Percentiles rank a stretch among this genome's conserved stretches.
Evolutionary conservation across 2,329 filamentous ascomycete genomes (phyloP).

Genomic region (Hypoxylon sp.): DNA sequence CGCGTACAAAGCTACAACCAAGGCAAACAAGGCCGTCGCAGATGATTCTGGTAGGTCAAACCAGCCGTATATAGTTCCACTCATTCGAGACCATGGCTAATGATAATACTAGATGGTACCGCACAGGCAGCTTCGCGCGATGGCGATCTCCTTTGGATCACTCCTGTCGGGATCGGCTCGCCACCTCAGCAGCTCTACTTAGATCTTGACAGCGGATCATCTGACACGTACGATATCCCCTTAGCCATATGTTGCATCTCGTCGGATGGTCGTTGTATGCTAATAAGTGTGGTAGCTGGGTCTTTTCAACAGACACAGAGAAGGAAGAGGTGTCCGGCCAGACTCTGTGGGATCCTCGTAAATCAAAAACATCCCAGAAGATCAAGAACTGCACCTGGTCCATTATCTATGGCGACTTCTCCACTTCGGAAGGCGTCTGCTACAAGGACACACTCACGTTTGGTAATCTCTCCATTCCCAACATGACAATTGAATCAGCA

Average conservation of each 20-base stretch:
- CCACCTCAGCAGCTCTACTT: conserved; percentile 64
- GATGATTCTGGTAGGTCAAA: conserved; percentile 35
- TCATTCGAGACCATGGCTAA: conserved; percentile 34
- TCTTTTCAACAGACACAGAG: conserved; percentile 66
- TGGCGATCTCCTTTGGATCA: conserved; percentile 61
- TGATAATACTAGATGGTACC: conserved; percentile 51
- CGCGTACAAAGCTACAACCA: conserved; percentile 38
- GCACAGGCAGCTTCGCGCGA: conserved; percentile 57
- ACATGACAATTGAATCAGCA: conserved; percentile 67
- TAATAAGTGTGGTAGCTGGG: conserved; percentile 60
- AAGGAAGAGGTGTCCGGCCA: conserved; percentile 62
- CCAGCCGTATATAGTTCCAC: background rate
- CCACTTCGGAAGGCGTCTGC: conserved; percentile 61
- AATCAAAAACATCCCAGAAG: conserved; percentile 61
- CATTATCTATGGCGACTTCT: conserved; percentile 64
- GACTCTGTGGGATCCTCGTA: conserved; percentile 60
- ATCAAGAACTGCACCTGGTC: conserved; percentile 64
- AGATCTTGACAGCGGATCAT: conserved; percentile 69
- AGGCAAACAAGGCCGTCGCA: conserved; percentile 37
- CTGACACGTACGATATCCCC: conserved; percentile 70
- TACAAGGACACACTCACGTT: conserved; percentile 66
- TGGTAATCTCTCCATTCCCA: conserved; percentile 60
- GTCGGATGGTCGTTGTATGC: background rate
- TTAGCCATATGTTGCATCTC: conserved; percentile 36
- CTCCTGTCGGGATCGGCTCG: conserved; percentile 62